Percentiles rank a stretch among this genome's conserved stretches.
These are phyloP conservation scores for Chloris gayana DNA, from an alignment of 176 grass and related monocot species.

Conservation along the genomic window DNA sequence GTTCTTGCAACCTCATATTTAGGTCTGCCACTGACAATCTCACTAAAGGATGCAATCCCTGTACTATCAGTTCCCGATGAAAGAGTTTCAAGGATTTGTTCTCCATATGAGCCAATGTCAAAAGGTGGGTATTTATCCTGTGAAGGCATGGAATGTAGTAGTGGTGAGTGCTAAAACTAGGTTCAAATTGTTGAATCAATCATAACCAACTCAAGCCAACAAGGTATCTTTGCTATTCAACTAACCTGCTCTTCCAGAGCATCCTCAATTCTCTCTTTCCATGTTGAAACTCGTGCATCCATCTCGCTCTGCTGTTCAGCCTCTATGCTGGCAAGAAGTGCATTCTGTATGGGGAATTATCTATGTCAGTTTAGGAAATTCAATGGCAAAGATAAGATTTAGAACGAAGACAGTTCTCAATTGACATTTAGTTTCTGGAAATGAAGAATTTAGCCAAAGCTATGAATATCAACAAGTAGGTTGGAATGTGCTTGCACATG, in stretches of 20 bases:
- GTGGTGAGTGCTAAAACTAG: slow-evolving; percentile 1
- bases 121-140: slow-evolving; percentile 90
- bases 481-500: not conserved
- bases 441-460: not conserved
- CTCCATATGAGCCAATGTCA: slow-evolving; percentile 91
- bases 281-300: slow-evolving; percentile 91
- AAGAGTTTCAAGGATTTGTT: slow-evolving; percentile 70
- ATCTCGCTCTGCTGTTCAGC: slow-evolving; percentile 84
- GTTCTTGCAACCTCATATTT: slow-evolving; percentile 88
- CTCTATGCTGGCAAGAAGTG: slow-evolving; percentile 81
- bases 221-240: not conserved
- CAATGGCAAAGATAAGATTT: not conserved
- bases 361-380: slow-evolving; percentile 13
- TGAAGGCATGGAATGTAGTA: slow-evolving; percentile 17
- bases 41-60: slow-evolving; percentile 62
- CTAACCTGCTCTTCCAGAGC: slow-evolving; percentile 89
- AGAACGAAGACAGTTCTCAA: not conserved
- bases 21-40: slow-evolving; percentile 62
- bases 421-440: not conserved
- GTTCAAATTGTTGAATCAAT: not conserved
- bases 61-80: slow-evolving; percentile 49
- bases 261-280: slow-evolving; percentile 87
- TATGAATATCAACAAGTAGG: slow-evolving; percentile 1
- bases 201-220: slow-evolving; percentile 20
- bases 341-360: slow-evolving; percentile 47